phyloP scores from a whole-genome alignment of 2,329 filamentous ascomycete species.

The Escovopsis sp. region DNA sequence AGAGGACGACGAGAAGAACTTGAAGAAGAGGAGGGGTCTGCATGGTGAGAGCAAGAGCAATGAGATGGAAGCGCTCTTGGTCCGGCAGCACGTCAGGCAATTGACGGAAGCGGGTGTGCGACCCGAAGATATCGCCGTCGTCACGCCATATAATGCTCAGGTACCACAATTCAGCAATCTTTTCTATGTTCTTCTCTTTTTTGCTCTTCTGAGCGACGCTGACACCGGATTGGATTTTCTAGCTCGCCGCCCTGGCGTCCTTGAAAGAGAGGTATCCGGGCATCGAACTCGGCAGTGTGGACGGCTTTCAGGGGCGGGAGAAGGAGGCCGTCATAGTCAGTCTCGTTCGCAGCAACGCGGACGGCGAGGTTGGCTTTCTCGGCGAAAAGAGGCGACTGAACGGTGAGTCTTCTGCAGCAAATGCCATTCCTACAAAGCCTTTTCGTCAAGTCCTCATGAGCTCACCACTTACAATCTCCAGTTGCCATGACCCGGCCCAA shows the following conservation, averaged over 20 bases:
- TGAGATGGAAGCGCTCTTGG: constrained; percentile 73
- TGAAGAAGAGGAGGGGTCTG: constrained; percentile 28
- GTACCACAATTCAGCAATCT: constrained; percentile 21
- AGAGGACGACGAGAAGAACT: constrained; percentile 32
- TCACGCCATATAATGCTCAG: constrained; percentile 95
- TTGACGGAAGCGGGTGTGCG: constrained; percentile 69
- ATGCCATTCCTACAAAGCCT: constrained; percentile 1
- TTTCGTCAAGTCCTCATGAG: neutral
- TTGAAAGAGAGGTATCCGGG: constrained; percentile 71
- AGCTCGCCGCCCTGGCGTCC: constrained; percentile 65
- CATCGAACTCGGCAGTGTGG: constrained; percentile 89
- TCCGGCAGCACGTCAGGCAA: constrained; percentile 59
- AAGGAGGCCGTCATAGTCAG: constrained; percentile 92
- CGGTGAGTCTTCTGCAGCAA: constrained; percentile 40
- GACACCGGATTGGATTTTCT: constrained; percentile 1
- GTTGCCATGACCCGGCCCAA: constrained; percentile 95
- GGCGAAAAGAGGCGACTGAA: constrained; percentile 86
- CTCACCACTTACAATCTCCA: constrained; percentile 35
- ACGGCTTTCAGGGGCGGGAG: constrained; percentile 93
- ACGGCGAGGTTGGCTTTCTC: constrained; percentile 83
- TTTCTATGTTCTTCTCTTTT: no score
- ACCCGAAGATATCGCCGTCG: constrained; percentile 75
- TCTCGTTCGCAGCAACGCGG: constrained; percentile 79
- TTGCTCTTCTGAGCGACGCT: neutral
- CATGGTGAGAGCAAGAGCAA: constrained; percentile 67